A percentile compares a stretch with the other conserved stretches of the same genome.
Conservation (phyloP, 768 basidiomycete genomes). For the Postia placenta region DNA sequence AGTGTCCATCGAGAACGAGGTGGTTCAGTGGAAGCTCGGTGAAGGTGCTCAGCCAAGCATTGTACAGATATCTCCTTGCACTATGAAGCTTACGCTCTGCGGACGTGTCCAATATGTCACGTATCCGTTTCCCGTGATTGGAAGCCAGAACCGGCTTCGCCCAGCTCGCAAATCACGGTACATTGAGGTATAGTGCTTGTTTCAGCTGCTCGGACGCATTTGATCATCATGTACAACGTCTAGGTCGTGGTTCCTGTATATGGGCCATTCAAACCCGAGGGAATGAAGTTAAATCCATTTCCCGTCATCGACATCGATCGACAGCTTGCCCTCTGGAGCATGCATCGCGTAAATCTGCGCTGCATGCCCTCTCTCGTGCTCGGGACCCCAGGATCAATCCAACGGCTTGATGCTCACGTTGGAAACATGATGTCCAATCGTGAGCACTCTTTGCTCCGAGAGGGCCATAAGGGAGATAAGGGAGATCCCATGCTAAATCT, state of each 20-base stretch:
- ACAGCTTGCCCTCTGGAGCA: slow-evolving; percentile 23
- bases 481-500: slow-evolving; percentile 24
- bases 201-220: no score
- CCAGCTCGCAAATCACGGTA: slow-evolving; percentile 52
- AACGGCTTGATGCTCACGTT: slow-evolving; percentile 30
- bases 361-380: slow-evolving; percentile 28
- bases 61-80: slow-evolving; percentile 26
- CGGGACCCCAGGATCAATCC: slow-evolving; percentile 3
- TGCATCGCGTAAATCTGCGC: slow-evolving; percentile 35
- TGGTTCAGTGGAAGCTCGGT: background rate
- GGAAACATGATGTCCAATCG: slow-evolving; percentile 26
- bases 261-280: slow-evolving; percentile 14
- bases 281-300: slow-evolving; percentile 21
- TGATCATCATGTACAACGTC: no score
- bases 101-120: slow-evolving; percentile 21
- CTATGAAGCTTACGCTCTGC: slow-evolving; percentile 26
- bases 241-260: slow-evolving; percentile 23
- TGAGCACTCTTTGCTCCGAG: slow-evolving; percentile 18
- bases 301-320: slow-evolving; percentile 16
- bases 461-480: slow-evolving; percentile 17
- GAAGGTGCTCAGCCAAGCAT: background rate
- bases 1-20: background rate
- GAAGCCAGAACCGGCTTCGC: slow-evolving; percentile 31
- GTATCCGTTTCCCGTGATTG: slow-evolving; percentile 41
- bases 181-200: slow-evolving; percentile 36